These are phyloP conservation scores for Coemansia pectinata DNA, from an alignment of 192 early-diverging fungal species.

Conservation along the genomic window DNA sequence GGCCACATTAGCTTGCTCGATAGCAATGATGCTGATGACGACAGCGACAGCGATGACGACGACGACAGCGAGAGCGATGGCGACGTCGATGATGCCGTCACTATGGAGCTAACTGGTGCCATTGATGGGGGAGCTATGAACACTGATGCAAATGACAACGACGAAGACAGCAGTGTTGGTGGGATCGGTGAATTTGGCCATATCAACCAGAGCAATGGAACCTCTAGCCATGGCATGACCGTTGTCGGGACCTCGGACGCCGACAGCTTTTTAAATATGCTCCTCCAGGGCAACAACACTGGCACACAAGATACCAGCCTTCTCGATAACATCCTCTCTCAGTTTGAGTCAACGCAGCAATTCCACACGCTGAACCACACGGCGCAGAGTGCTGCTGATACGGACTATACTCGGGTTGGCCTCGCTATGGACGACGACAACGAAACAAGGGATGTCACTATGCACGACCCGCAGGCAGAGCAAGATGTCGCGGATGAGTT, in stretches of 20 bases:
- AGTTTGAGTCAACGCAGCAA: constrained; percentile 29
- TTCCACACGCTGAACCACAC: neutral
- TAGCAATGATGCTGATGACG: neutral
- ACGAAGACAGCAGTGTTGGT: constrained; percentile 2
- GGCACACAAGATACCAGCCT: constrained; percentile 34
- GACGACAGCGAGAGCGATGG: constrained; percentile 19
- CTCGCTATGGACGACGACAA: neutral
- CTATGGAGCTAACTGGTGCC: constrained; percentile 46
- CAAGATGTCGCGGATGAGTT: neutral
- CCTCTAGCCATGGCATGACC: neutral
- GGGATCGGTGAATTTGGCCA: neutral
- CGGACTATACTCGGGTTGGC: constrained; percentile 37
- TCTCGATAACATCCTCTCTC: constrained; percentile 46
- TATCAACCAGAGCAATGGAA: neutral
- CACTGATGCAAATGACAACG: neutral
- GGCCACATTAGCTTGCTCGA: neutral
- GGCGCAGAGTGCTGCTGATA: constrained; percentile 8
- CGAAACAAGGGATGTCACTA: constrained; percentile 11
- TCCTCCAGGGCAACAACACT: constrained; percentile 25
- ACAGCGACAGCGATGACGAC: constrained; percentile 15
- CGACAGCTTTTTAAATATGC: constrained; percentile 30
- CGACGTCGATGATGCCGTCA: constrained; percentile 32
- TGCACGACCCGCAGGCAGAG: neutral
- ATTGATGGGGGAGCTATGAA: constrained; percentile 31
- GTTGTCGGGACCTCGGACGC: constrained; percentile 10